Percentiles rank a stretch among this genome's conserved stretches.
These are phyloP conservation scores for Heliamphora exappendiculata DNA, from an alignment of 148 eudicot genomes.

Conservation along the genomic window DNA sequence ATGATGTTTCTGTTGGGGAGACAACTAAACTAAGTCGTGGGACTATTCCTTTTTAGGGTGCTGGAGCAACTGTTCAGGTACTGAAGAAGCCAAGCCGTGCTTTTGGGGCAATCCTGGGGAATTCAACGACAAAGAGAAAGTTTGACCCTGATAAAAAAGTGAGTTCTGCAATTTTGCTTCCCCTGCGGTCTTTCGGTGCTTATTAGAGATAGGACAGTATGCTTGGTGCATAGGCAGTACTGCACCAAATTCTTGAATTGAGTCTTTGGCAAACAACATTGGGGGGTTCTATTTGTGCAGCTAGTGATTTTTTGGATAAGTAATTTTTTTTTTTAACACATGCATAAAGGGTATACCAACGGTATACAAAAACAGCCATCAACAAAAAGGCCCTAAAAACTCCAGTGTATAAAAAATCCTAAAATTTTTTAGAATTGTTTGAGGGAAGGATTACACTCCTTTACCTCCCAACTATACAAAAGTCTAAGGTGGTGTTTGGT, in stretches of 20 bases:
- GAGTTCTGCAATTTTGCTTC: constrained; percentile 8
- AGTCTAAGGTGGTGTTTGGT: too few species aligned
- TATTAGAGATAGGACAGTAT: background rate
- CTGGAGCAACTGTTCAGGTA: constrained; percentile 67
- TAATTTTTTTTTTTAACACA: too few species aligned
- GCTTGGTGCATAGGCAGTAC: background rate
- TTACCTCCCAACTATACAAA: too few species aligned
- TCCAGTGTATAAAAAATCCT: too few species aligned
- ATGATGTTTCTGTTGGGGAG: background rate
- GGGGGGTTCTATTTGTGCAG: background rate
- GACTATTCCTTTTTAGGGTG: constrained; percentile 26
- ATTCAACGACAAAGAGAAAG: constrained; percentile 55
- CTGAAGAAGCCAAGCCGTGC: constrained; percentile 71
- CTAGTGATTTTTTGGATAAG: too few species aligned
- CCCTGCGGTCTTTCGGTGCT: background rate
- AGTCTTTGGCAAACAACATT: background rate
- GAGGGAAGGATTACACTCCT: too few species aligned
- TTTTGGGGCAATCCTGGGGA: constrained; percentile 85
- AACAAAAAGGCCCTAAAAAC: too few species aligned
- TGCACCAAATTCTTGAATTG: background rate
- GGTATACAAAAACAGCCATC: too few species aligned
- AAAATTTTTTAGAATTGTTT: too few species aligned
- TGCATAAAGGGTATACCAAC: too few species aligned
- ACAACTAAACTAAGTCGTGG: background rate
- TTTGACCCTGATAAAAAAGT: constrained; percentile 41